Percentiles rank a stretch among this genome's conserved stretches.
Conservation (phyloP, 352 stramenopile genomes). For the Globisporangium spinosum region DNA sequence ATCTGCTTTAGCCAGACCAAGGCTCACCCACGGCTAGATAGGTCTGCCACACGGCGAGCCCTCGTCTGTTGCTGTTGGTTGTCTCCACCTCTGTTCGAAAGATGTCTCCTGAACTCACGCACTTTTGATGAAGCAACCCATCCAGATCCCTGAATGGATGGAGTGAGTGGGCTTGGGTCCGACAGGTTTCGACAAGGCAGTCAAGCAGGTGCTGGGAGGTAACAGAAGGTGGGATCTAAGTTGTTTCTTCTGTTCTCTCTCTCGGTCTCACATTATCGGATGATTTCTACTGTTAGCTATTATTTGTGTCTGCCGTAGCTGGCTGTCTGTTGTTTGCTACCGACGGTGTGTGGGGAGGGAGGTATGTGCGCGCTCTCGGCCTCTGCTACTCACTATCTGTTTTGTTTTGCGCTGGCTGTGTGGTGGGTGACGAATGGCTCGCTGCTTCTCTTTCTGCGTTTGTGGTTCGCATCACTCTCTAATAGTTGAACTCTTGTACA, state of each 20-base stretch:
- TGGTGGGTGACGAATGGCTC: not conserved
- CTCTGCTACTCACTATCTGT: not conserved
- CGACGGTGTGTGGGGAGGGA: not conserved
- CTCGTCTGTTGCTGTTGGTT: not conserved
- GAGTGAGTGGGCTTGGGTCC: not conserved
- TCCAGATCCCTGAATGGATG: not conserved
- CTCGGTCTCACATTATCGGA: not conserved
- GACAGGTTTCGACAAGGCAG: no score
- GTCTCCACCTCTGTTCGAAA: not conserved
- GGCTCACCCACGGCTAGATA: not conserved
- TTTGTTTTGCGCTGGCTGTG: not conserved
- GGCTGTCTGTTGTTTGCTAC: not conserved
- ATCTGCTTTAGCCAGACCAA: not conserved
- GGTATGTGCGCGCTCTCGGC: not conserved
- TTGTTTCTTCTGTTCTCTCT: not conserved
- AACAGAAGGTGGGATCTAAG: no score
- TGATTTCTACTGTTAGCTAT: conserved; percentile 8
- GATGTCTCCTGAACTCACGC: not conserved
- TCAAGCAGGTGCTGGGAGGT: no score
- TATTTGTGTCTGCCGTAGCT: conserved; percentile 3
- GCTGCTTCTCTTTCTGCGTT: not conserved
- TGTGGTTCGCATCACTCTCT: not conserved
- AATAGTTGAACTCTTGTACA: conserved; percentile 31
- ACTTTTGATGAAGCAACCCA: not conserved
- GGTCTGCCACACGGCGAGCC: not conserved